These are phyloP conservation scores for Hypoxylon sp. DNA, from an alignment of 2,329 filamentous ascomycete genomes.

Conservation along the genomic window DNA sequence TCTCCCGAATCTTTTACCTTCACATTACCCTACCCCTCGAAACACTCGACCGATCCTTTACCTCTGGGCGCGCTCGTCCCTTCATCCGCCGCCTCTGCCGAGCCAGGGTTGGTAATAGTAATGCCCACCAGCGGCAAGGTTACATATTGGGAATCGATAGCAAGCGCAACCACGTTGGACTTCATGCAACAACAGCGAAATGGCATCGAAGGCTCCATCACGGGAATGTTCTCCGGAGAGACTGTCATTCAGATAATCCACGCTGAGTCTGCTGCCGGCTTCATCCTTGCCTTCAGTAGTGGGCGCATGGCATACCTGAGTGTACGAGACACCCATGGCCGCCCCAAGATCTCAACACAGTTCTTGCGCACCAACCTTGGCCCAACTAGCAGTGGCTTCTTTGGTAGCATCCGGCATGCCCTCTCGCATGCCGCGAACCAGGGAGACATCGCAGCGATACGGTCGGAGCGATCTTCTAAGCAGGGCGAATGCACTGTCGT, in stretches of 20 bases:
- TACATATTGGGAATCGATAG: slow-evolving; percentile 96
- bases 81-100: slow-evolving; percentile 80
- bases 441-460: slow-evolving; percentile 85
- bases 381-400: slow-evolving; percentile 74
- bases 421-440: slow-evolving; percentile 79
- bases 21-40: slow-evolving; percentile 80
- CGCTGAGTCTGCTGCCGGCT: slow-evolving; percentile 86
- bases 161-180: slow-evolving; percentile 86
- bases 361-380: slow-evolving; percentile 77
- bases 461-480: slow-evolving; percentile 77
- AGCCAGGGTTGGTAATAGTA: slow-evolving; percentile 88
- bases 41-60: slow-evolving; percentile 76
- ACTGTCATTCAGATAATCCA: slow-evolving; percentile 82
- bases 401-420: slow-evolving; percentile 85
- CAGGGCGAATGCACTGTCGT: slow-evolving; percentile 90
- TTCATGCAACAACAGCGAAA: slow-evolving; percentile 86
- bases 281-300: slow-evolving; percentile 86
- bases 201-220: slow-evolving; percentile 81
- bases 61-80: slow-evolving; percentile 88
- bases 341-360: slow-evolving; percentile 83
- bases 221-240: slow-evolving; percentile 84
- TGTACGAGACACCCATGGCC: slow-evolving; percentile 87
- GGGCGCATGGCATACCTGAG: slow-evolving; percentile 90
- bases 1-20: slow-evolving; percentile 86
- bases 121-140: slow-evolving; percentile 88